phyloP scores from a whole-genome alignment of 2,329 filamentous ascomycete genomes.

The Ramichloridium luteum region DNA sequence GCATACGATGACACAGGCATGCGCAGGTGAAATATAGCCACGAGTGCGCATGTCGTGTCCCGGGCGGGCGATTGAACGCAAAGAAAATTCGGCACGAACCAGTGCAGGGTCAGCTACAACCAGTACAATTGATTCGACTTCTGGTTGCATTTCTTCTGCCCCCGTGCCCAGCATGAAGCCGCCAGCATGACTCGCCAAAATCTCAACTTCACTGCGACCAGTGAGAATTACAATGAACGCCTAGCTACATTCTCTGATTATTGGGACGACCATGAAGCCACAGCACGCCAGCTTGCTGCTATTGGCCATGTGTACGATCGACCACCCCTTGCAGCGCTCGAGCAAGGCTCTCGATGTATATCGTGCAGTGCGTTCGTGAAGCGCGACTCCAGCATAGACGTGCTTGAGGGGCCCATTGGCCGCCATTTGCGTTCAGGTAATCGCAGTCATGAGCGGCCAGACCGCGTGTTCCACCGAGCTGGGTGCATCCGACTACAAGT shows the following conservation, averaged over 20 bases:
- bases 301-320: constrained; percentile 22
- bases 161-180: not conserved
- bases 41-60: no score
- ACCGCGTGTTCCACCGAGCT: constrained; percentile 15
- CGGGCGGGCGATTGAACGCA: no score
- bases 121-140: no score
- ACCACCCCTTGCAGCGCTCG: constrained; percentile 20
- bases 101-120: no score
- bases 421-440: constrained; percentile 1
- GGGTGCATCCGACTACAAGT: constrained; percentile 16
- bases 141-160: no score
- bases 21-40: no score
- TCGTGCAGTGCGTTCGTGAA: constrained; percentile 18
- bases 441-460: not conserved
- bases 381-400: constrained; percentile 14
- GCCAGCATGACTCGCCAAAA: no score
- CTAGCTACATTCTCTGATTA: constrained; percentile 14
- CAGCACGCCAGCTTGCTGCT: constrained; percentile 20
- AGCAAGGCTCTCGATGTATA: constrained; percentile 21
- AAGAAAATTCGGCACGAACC: no score
- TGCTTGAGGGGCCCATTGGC: constrained; percentile 13
- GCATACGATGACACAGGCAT: no score
- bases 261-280: constrained; percentile 16
- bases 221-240: constrained; percentile 4
- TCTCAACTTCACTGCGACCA: no score